A percentile compares a stretch with the other conserved stretches of the same genome.
Conservation (phyloP, 257 asterid genomes). For the Anisodus acutangulus region DNA sequence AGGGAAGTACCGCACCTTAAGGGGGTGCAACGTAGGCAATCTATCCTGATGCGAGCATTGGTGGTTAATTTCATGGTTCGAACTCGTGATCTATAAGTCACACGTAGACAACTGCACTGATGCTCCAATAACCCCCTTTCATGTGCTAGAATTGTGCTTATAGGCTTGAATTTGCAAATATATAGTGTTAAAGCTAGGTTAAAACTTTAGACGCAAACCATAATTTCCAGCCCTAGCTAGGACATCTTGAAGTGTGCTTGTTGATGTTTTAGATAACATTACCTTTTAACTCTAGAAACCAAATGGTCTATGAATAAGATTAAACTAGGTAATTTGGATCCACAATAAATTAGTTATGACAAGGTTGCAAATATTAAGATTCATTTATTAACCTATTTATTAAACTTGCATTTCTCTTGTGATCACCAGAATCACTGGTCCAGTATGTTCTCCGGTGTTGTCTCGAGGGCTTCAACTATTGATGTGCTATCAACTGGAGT, state of each 20-base stretch:
- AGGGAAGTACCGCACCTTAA: too few relatives aligned
- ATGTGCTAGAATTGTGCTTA: too few relatives aligned
- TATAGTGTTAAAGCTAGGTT: background rate
- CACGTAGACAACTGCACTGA: too few relatives aligned
- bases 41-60: too few relatives aligned
- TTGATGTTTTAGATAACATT: background rate
- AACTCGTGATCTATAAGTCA: too few relatives aligned
- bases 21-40: too few relatives aligned
- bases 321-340: background rate
- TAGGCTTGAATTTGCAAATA: background rate
- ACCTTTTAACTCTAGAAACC: background rate
- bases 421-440: constrained; percentile 51
- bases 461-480: constrained; percentile 42
- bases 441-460: constrained; percentile 45
- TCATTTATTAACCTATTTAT: too few relatives aligned
- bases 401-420: background rate
- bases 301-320: background rate
- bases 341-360: too few relatives aligned
- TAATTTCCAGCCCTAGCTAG: background rate
- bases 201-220: background rate
- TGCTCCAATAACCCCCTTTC: too few relatives aligned
- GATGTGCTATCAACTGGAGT: constrained; percentile 46
- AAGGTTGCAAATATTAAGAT: too few relatives aligned
- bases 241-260: background rate
- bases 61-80: too few relatives aligned